Base-by-base conservation (phyloP, 805 yeast species). In the Saturnispora kantuleensis region DNA sequence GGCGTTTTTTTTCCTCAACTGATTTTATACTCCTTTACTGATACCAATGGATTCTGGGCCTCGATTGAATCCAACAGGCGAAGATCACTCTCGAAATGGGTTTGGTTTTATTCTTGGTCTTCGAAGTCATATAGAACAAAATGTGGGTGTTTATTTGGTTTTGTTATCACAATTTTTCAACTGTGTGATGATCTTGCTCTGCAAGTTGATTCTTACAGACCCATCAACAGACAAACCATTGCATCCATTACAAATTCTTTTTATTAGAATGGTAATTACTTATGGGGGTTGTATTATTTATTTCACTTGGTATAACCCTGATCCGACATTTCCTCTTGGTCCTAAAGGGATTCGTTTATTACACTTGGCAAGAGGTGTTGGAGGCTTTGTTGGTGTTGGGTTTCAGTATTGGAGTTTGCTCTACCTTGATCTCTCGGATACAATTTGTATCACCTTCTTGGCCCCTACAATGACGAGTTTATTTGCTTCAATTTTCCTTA, bases 371-470 rank as follows among this genome's bases (percentile, higher is more conserved):
- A 68, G 96, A 48, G 96, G 96, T 0, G 40, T 71, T 1, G 69
- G 77, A 12, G 97, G 97, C 5, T 84, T 79, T 53, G 59, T 82
- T 46, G 95, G 95, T 3, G 94, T 87, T 5, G 81, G 81, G 56
- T 81, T 90, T 4, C 67, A 84, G 56, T 88, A 85, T 60, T 84
- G 70, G 57, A 77, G 95, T 1, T 65, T 88, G 50, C 70, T 77
- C 64, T 84, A 82, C 54, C 67, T 88, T 38, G 74, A 85, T 41
- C 71, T 88, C 5, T 79, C 89, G 10, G 96, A 88, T 56, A 84
- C 94, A 0, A 80, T 85, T 1, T 81, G 84, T 12, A 80, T 88
- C 41, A 77, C 90, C 2, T 88, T 88, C 52, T 61, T 88, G 54
- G 69, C 79, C 0, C 97, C 97, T 0, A 71, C 84, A 44, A 73